Conservation (phyloP, 352 stramenopile genomes). For the Phytophthora sansomeana region DNA sequence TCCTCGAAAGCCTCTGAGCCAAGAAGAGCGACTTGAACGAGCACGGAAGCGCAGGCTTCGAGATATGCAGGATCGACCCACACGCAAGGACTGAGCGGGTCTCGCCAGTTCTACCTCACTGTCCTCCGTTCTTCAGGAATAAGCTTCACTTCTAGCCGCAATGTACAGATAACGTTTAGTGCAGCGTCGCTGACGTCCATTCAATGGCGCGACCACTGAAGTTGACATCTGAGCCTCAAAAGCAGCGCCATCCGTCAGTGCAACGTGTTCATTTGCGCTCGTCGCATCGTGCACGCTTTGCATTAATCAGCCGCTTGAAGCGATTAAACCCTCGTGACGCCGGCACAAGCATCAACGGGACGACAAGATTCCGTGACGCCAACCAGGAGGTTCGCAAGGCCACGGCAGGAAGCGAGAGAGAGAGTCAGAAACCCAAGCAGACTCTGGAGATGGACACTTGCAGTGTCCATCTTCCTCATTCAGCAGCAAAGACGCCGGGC, state of each 20-base stretch:
- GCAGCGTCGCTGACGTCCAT: background rate
- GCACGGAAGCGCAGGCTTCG: slow-evolving; percentile 64
- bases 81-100: slow-evolving; percentile 55
- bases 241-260: background rate
- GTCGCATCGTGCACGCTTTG: slow-evolving; percentile 2
- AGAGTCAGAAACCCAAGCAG: background rate
- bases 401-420: background rate
- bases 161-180: too few relatives aligned
- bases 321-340: background rate
- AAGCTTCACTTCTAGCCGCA: too few relatives aligned
- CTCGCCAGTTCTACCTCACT: background rate
- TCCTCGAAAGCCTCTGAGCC: slow-evolving; percentile 66
- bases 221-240: slow-evolving; percentile 3
- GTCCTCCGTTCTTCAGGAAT: too few relatives aligned
- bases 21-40: slow-evolving; percentile 72
- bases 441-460: background rate
- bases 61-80: slow-evolving; percentile 77
- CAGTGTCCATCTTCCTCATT: slow-evolving; percentile 20
- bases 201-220: background rate
- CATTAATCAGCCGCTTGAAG: slow-evolving; percentile 4
- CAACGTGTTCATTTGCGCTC: too few relatives aligned
- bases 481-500: slow-evolving; percentile 14
- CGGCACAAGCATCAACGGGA: too few relatives aligned
- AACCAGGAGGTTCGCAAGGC: background rate
- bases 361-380: background rate